A percentile compares a stretch with the other conserved stretches of the same genome.
Conservation (phyloP, 495 filamentous ascomycete species). For the Aspergillus affinis region DNA sequence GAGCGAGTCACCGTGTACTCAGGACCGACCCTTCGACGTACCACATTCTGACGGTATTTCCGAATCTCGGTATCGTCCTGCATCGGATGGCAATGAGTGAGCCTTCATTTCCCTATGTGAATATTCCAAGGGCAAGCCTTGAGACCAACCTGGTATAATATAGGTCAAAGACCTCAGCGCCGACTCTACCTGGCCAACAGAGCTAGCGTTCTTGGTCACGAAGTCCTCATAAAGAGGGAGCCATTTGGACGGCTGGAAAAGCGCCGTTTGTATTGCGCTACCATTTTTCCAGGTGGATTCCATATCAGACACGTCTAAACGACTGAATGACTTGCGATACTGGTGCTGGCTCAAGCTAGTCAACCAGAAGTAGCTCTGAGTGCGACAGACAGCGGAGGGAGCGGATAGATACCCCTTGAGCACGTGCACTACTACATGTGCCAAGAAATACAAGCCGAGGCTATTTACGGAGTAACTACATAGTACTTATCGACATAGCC, state of each 20-base stretch:
- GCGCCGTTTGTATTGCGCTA: constrained; percentile 30
- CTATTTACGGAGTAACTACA: background rate
- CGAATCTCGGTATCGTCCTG: constrained; percentile 88
- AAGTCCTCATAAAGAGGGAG: constrained; percentile 82
- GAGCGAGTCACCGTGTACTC: background rate
- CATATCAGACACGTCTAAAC: constrained; percentile 25
- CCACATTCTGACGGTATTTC: constrained; percentile 90
- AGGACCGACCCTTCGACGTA: constrained; percentile 27
- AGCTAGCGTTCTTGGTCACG: constrained; percentile 88
- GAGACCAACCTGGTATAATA: constrained; percentile 76
- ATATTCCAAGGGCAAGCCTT: background rate
- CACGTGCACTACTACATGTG: constrained; percentile 27
- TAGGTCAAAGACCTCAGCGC: constrained; percentile 89
- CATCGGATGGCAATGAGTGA: background rate
- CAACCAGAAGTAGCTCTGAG: background rate
- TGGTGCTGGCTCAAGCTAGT: background rate
- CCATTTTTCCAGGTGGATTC: constrained; percentile 32
- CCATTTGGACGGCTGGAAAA: constrained; percentile 69
- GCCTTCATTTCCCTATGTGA: background rate
- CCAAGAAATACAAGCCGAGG: constrained; percentile 24
- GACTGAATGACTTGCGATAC: background rate
- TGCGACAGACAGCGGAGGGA: background rate
- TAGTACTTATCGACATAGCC: background rate
- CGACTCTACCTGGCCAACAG: constrained; percentile 90
- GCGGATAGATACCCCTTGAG: constrained; percentile 1